phyloP scores from a whole-genome alignment of 495 filamentous ascomycete genomes.

The Aspergillus homomorphus region DNA sequence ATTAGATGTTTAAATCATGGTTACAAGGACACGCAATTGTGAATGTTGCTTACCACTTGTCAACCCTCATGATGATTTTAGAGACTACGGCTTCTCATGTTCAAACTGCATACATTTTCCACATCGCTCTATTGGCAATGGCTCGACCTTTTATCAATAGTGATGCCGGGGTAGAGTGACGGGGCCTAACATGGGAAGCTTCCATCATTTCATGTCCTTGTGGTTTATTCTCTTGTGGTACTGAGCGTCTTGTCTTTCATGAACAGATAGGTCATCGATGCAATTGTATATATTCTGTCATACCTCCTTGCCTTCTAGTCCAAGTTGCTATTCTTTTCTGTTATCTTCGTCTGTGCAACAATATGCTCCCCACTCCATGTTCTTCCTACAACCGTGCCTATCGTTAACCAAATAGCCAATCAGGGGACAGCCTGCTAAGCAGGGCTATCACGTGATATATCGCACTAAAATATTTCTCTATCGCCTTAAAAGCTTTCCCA shows the following conservation, averaged over 20 bases:
- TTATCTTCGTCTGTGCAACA: too few species aligned
- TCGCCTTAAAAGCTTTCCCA: background rate
- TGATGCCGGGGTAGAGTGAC: slow-evolving; percentile 16
- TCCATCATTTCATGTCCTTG: background rate
- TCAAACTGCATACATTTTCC: background rate
- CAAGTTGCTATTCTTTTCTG: background rate
- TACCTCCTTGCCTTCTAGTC: background rate
- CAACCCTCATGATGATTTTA: background rate
- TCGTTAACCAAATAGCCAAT: background rate
- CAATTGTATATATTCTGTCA: slow-evolving; percentile 12
- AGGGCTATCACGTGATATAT: background rate
- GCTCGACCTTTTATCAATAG: background rate
- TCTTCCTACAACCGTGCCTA: background rate
- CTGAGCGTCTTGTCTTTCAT: slow-evolving; percentile 12
- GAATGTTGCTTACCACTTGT: background rate
- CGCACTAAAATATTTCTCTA: background rate
- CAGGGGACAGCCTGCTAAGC: background rate
- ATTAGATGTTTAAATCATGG: background rate
- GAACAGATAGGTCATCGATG: slow-evolving; percentile 3
- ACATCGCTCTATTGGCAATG: background rate
- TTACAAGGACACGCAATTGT: background rate
- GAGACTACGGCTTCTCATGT: background rate
- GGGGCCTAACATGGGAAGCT: slow-evolving; percentile 9
- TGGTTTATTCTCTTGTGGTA: slow-evolving; percentile 10
- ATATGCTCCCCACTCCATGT: background rate